A percentile compares a stretch with the other conserved stretches of the same genome.
phyloP scores from a whole-genome alignment of 352 stramenopile species.

The Saprolegnia diclina region DNA sequence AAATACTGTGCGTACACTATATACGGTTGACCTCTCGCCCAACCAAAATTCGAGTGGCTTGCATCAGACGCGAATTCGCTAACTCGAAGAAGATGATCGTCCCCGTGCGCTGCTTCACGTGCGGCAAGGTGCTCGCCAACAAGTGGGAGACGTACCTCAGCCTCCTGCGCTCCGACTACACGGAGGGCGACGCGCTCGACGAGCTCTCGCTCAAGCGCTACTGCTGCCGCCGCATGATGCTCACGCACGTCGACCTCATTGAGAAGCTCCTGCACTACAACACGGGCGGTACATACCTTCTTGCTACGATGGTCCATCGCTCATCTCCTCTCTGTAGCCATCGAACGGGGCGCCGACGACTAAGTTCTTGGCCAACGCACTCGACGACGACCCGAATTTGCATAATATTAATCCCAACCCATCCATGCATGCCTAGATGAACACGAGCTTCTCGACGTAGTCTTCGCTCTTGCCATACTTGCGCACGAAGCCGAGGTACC shows the following conservation, averaged over 20 bases:
- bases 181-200: constrained; percentile 96
- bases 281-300: constrained; percentile 66
- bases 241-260: constrained; percentile 99
- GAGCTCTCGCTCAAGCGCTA: constrained; percentile 98
- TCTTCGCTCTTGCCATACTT: constrained; percentile 37
- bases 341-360: constrained; percentile 67
- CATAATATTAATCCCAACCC: background rate
- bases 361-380: constrained; percentile 27
- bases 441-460: constrained; percentile 71
- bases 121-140: constrained; percentile 99
- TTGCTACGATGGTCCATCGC: background rate
- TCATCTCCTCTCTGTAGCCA: constrained; percentile 41
- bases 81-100: constrained; percentile 91
- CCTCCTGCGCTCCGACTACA: constrained; percentile 95
- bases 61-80: background rate
- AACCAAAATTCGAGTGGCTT: constrained; percentile 4
- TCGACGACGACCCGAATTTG: background rate
- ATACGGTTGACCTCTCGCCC: background rate
- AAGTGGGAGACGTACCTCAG: constrained; percentile 99
- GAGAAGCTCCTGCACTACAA: constrained; percentile 99
- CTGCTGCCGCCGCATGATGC: constrained; percentile 98
- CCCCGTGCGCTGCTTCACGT: constrained; percentile 99
- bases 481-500: constrained; percentile 53
- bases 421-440: constrained; percentile 41
- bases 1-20: background rate